phyloP scores from a whole-genome alignment of 2,329 filamentous ascomycete species.

The Metarhizium guizhouense region DNA sequence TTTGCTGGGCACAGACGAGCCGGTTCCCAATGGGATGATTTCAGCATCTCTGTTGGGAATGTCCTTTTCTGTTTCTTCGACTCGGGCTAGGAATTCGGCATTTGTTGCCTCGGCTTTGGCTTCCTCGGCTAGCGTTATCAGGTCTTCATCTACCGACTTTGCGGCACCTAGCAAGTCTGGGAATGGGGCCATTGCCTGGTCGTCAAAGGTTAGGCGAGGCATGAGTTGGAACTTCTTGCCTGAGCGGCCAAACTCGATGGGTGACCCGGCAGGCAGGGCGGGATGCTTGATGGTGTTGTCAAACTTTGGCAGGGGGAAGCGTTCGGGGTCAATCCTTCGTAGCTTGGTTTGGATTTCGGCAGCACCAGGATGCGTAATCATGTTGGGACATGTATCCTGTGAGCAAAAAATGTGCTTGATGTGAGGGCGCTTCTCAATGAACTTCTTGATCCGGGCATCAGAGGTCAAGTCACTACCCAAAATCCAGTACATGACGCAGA shows the following conservation, averaged over 20 bases:
- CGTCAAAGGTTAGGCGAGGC: conserved; percentile 35
- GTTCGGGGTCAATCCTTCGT: conserved; percentile 60
- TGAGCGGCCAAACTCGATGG: conserved; percentile 30
- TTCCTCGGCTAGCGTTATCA: conserved; percentile 42
- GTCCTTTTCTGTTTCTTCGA: conserved; percentile 47
- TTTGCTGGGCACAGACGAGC: conserved; percentile 82
- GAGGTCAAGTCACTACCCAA: conserved; percentile 59
- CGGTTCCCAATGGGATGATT: conserved; percentile 81
- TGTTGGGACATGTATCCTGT: conserved; percentile 65
- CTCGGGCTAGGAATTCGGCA: conserved; percentile 36
- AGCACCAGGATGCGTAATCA: conserved; percentile 59
- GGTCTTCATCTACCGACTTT: conserved; percentile 27
- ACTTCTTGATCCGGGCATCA: conserved; percentile 55
- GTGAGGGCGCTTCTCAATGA: conserved; percentile 53
- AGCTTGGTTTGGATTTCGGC: conserved; percentile 61
- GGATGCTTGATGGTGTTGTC: conserved; percentile 37
- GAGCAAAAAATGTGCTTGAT: conserved; percentile 73
- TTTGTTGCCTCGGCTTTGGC: conserved; percentile 34
- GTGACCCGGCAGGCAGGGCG: conserved; percentile 12
- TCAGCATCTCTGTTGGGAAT: conserved; percentile 70
- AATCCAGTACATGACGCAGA: conserved; percentile 72
- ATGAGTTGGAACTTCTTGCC: conserved; percentile 39
- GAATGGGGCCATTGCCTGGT: conserved; percentile 36
- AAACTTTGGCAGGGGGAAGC: conserved; percentile 62
- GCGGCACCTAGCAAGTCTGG: conserved; percentile 37